These are phyloP conservation scores for Pythium sukuiense DNA, from an alignment of 352 stramenopile genomes.

Conservation along the genomic window DNA sequence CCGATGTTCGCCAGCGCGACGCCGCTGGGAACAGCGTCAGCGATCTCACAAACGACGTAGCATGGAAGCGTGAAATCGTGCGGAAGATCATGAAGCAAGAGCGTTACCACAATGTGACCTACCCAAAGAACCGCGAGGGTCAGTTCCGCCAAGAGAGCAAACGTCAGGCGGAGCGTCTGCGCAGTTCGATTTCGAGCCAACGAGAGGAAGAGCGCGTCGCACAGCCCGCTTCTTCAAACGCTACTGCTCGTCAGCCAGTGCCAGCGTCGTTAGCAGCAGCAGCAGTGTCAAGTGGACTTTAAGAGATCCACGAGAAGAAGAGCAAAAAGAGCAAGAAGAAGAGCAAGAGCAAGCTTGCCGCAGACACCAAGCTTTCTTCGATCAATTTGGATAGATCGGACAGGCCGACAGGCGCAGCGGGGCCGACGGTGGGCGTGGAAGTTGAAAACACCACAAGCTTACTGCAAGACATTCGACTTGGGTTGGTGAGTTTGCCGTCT, in stretches of 20 bases:
- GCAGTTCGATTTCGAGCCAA: not conserved
- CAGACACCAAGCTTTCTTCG: too few species aligned
- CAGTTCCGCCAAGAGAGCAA: not conserved
- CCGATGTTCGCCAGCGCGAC: not conserved
- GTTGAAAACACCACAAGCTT: not conserved
- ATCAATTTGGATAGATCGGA: too few species aligned
- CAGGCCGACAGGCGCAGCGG: too few species aligned
- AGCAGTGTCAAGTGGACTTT: not conserved
- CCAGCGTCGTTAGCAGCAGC: not conserved
- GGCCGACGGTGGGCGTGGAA: too few species aligned
- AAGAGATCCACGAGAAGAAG: conserved; percentile 1
- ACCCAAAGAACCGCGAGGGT: conserved; percentile 2
- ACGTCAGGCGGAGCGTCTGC: not conserved
- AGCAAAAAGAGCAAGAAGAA: conserved; percentile 16
- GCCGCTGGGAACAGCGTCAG: not conserved
- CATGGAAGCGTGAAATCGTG: conserved; percentile 5
- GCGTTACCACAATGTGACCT: not conserved
- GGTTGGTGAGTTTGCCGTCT: not conserved
- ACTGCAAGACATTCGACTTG: not conserved
- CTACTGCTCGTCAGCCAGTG: not conserved
- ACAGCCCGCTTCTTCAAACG: not conserved
- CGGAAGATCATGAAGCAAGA: not conserved
- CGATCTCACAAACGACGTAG: not conserved
- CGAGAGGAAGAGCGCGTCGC: not conserved
- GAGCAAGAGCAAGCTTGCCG: not conserved